Percentiles rank a stretch among this genome's conserved stretches.
Evolutionary conservation across 2,329 filamentous ascomycete species (phyloP).

Genomic region (Ophiosphaerella herpotricha): DNA sequence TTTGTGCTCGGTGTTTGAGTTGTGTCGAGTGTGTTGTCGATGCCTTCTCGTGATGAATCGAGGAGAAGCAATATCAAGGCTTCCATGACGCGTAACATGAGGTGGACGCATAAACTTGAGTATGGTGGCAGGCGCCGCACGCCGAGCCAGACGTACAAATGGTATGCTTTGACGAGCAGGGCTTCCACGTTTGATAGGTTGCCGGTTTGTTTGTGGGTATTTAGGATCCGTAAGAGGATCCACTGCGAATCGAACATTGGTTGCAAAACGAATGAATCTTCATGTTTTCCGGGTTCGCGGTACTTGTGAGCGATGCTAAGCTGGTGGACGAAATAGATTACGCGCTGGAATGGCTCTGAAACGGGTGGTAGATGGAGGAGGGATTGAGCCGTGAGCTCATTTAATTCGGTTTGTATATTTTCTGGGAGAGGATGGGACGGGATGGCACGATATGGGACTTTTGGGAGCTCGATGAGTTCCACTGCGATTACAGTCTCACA

Average conservation of each 20-base stretch:
- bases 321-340: constrained; percentile 19
- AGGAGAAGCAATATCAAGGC: constrained; percentile 19
- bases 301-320: constrained; percentile 11
- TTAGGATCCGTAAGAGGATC: constrained; percentile 12
- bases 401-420: constrained; percentile 6
- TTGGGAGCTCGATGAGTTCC: constrained; percentile 15
- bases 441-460: constrained; percentile 14
- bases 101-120: constrained; percentile 21
- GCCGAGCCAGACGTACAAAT: constrained; percentile 24
- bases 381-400: constrained; percentile 11
- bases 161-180: constrained; percentile 20
- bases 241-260: constrained; percentile 24
- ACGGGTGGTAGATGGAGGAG: constrained; percentile 16
- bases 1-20: background rate
- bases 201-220: constrained; percentile 12
- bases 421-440: constrained; percentile 7
- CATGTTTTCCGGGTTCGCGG: constrained; percentile 5
- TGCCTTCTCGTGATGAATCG: constrained; percentile 6
- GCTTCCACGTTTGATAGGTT: constrained; percentile 18
- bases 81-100: constrained; percentile 20
- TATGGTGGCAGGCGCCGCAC: constrained; percentile 17
- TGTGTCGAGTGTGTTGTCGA: background rate
- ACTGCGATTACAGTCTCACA: constrained; percentile 27
- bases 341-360: constrained; percentile 8
- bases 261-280: constrained; percentile 14